Evolutionary conservation across 495 filamentous ascomycete species (phyloP), one percentile per base, ranked within the genome.

Genomic region (Daldinia decipiens): DNA sequence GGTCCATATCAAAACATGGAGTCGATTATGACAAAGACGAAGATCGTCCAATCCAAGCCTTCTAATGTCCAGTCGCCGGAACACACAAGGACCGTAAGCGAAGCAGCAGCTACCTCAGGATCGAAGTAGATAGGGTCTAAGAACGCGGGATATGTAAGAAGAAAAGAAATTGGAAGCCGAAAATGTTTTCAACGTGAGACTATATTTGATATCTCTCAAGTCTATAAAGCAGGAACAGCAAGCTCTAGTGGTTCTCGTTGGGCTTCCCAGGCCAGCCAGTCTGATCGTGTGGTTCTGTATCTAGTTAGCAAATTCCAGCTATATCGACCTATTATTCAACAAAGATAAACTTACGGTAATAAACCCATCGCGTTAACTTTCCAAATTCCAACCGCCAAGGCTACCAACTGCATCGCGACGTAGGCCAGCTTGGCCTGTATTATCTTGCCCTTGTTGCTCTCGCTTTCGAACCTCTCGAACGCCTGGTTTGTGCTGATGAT

Each of bases 281-380:
- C 94, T 62, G 92, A 95, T 76, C 93, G 88, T 65, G 95, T 97
- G 62, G 93, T 98, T 73, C 93, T 95, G 70, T 78, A 66, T 73
- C 59, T 21, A 47, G 67, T 80, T 70, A 80, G 79, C 56, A 34
- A 45, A 54, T 17, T 17, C 19, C 19, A 12, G 5, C 13, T n/a
- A 56, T 19, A 12, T 43, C 2, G 15, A 50, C n/a, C n/a, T n/a
- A 7, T 65, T 34, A 29, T 39, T 38, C 8, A 32, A 62, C 40
- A 9, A 36, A 45, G 61, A 15, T 62, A 51, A 54, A 88, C 91
- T 78, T 86, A 94, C 91, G 95, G 95, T 79, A 99, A 84, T 68
- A 99, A 80, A 3, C 96, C 95, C 95, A 99, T 99, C 43, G 85
- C 87, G 81, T 98, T 97, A 27, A 99, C 88, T 79, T 99, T 99